These are phyloP conservation scores for Malus hybrid DNA, from an alignment of 331 rosid genomes.

Conservation along the genomic window DNA sequence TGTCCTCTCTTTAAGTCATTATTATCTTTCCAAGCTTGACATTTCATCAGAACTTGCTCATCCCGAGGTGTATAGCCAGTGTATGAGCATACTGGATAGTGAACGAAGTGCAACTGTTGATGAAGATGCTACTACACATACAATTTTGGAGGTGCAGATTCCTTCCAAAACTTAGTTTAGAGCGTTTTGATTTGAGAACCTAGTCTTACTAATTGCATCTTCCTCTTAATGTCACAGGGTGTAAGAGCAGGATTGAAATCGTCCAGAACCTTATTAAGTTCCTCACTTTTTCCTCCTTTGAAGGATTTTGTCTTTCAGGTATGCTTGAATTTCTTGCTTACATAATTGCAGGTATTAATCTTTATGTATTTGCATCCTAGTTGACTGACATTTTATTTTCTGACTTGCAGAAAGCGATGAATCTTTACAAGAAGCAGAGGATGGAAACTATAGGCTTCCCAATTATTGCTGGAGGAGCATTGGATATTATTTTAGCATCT, in stretches of 20 bases:
- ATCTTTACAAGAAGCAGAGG: conserved; percentile 64
- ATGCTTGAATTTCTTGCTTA: conserved; percentile 4
- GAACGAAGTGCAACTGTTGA: conserved; percentile 32
- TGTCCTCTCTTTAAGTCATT: conserved; percentile 37
- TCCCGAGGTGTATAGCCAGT: conserved; percentile 64
- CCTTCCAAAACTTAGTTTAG: neutral
- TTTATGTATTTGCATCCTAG: neutral
- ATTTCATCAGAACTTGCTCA: conserved; percentile 58
- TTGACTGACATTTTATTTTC: conserved; percentile 13
- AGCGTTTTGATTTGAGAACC: neutral
- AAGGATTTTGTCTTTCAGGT: conserved; percentile 66
- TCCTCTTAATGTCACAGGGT: conserved; percentile 40
- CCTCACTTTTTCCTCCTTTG: conserved; percentile 46
- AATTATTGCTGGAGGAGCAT: conserved; percentile 21
- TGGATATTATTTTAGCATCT: conserved; percentile 30
- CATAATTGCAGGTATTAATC: neutral
- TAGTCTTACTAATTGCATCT: neutral
- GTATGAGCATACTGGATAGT: conserved; percentile 42
- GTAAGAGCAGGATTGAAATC: conserved; percentile 39
- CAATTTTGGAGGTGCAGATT: conserved; percentile 49
- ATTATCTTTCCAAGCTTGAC: conserved; percentile 83
- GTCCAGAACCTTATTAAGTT: conserved; percentile 25
- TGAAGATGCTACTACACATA: conserved; percentile 31
- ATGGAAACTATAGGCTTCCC: conserved; percentile 33
- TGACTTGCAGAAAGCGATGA: conserved; percentile 61